Percentiles rank a stretch among this genome's conserved stretches.
Evolutionary conservation across 176 grass and related monocot genomes (phyloP).

Genomic region (Alopecurus myosuroides): DNA sequence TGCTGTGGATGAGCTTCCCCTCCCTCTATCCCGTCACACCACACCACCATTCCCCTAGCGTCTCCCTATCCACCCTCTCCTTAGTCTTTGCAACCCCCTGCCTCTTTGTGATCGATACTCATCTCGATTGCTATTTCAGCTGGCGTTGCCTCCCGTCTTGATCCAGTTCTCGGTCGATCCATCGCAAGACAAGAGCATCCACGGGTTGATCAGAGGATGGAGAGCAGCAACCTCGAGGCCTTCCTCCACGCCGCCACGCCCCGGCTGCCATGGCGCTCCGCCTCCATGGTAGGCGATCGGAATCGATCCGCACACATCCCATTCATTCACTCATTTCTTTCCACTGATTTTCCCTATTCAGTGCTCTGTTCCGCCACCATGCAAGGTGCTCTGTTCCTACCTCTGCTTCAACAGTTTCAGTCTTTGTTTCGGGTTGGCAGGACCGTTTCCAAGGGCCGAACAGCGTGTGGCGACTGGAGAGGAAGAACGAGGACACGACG

Average conservation of each 20-base stretch:
- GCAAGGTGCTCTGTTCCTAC: too few relatives aligned
- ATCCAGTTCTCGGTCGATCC: neutral
- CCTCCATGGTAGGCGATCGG: neutral
- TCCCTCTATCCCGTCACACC: neutral
- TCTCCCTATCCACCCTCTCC: neutral
- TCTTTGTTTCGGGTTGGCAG: neutral
- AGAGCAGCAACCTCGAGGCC: conserved; percentile 17
- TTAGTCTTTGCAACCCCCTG: neutral
- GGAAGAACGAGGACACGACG: conserved; percentile 7
- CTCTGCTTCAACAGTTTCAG: too few relatives aligned
- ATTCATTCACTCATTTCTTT: neutral
- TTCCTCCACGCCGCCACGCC: conserved; percentile 27
- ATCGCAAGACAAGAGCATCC: neutral
- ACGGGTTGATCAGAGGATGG: neutral
- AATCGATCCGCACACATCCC: neutral
- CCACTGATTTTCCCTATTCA: neutral
- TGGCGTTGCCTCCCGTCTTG: neutral
- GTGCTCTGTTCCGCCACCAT: neutral
- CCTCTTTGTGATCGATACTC: neutral
- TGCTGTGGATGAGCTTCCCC: conserved; percentile 19
- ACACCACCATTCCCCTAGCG: neutral
- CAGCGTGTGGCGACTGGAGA: conserved; percentile 32
- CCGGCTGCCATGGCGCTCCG: conserved; percentile 1
- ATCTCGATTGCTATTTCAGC: neutral
- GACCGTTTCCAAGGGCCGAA: neutral